Conservation (phyloP, 2,329 filamentous ascomycete species). For the Diplodia corticola region DNA sequence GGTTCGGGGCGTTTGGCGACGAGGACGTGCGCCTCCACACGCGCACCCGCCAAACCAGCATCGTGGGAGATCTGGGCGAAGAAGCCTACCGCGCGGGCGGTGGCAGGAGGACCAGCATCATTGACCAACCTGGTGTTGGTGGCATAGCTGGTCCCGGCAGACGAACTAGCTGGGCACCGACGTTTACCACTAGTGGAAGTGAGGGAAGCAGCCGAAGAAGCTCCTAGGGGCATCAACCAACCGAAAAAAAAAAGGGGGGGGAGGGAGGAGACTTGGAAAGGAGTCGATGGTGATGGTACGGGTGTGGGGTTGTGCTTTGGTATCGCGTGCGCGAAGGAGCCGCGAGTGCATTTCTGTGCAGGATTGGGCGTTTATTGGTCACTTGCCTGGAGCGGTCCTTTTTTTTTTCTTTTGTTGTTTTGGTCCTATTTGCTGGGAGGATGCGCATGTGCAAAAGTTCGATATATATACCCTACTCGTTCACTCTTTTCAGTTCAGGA, state of each 20-base stretch:
- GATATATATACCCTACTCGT: conserved; percentile 20
- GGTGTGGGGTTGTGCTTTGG: not conserved
- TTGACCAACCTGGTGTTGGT: not conserved
- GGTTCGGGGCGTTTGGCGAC: conserved; percentile 37
- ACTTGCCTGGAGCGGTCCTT: not conserved
- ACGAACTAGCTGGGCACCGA: not conserved
- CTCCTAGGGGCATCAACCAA: not conserved
- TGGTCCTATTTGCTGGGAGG: not conserved
- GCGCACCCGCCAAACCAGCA: conserved; percentile 16
- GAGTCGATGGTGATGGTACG: not conserved
- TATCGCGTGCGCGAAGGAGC: not conserved
- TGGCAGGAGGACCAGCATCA: conserved; percentile 8
- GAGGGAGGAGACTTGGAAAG: not conserved
- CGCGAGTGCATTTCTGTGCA: not conserved
- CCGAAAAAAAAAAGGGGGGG: not conserved
- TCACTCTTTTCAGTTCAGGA: conserved; percentile 2
- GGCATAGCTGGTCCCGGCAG: conserved; percentile 1
- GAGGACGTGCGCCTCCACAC: conserved; percentile 21
- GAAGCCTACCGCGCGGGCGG: conserved; percentile 2
- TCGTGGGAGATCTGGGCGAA: conserved; percentile 6
- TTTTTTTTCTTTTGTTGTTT: not conserved
- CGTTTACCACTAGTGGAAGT: not conserved
- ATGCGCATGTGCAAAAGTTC: conserved; percentile 5
- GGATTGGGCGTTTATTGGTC: not conserved
- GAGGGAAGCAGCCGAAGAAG: not conserved